Evolutionary conservation across 2,329 filamentous ascomycete genomes (phyloP), one percentile per base, ranked within the genome.

Genomic region (Orbilia brochopaga): DNA sequence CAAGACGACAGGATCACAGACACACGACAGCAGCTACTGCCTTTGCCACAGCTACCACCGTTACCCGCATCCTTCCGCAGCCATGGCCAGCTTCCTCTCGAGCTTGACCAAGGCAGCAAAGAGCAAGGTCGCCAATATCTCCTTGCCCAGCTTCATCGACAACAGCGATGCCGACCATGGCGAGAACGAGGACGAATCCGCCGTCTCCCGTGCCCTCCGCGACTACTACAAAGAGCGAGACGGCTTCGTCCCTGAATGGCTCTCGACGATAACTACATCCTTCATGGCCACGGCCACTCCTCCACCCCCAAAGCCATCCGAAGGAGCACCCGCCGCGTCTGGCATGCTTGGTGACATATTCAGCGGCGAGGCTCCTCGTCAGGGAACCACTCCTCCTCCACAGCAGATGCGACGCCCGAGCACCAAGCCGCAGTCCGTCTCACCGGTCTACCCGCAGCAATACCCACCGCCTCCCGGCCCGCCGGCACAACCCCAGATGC

Each of bases 151-250:
- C 50, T 65, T 73, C 53, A 32, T 52, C 32, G 46, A 58, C 35
- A 58, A 48, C 23, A 23, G 24, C 46, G 62, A 73, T 50, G 40
- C 44, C 24, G 69, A 73, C 53, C 51, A 65, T 30, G 30, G 46
- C 24, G 69, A 73, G 5, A 58, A 66, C 40, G 69, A 73, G 21
- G 62, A 73, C 23, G 62, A 73, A 44, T 62, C 69, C 23, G 69
- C 69, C 44, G 69, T 73, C 50, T 61, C 62, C 57, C 62, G 69
- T 23, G 62, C 69, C 37, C 69, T 73, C 56, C 56, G 69, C 40
- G 46, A 61, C 0, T 67, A 67, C 69, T 73, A 73, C 69, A 73
- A 73, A 19, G 62, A 73, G 37, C 56, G 54, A 50, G 69, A 73
- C n/a, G 69, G 69, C 57, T 67, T 66, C 21, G 53, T 67, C 24